phyloP scores from a whole-genome alignment of 148 eudicot genomes.

The Fagopyrum homotropicum region DNA sequence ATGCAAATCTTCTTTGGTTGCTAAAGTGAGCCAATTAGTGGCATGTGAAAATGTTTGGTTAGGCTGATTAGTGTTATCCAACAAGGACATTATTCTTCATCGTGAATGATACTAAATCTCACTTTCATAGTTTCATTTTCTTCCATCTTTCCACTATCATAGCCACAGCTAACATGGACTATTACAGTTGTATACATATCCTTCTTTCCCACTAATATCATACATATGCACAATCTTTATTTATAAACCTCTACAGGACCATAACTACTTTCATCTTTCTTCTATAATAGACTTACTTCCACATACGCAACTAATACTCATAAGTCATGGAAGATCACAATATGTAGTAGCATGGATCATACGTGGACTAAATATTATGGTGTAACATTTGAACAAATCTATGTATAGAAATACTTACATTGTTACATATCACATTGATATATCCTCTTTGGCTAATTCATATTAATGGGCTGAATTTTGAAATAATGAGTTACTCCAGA shows the following conservation, averaged over 20 bases:
- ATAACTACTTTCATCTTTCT: neutral
- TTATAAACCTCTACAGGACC: neutral
- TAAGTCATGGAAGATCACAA: neutral
- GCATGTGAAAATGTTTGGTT: constrained; percentile 6
- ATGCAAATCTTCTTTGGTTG: too few species aligned
- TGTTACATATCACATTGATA: too few species aligned
- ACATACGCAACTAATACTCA: neutral
- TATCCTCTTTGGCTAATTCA: too few species aligned
- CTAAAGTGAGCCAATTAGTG: neutral
- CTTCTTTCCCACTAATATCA: neutral
- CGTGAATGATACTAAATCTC: neutral
- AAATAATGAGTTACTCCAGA: too few species aligned
- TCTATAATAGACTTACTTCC: neutral
- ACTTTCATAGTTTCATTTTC: neutral
- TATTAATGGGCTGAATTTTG: too few species aligned
- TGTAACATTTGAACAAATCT: too few species aligned
- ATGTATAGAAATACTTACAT: too few species aligned
- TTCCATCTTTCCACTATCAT: constrained; percentile 4
- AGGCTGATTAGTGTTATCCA: neutral
- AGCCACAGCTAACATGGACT: neutral
- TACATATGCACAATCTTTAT: neutral
- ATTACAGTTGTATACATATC: neutral
- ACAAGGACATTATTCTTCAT: neutral
- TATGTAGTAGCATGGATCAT: too few species aligned
- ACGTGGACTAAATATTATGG: too few species aligned